These are phyloP conservation scores for Corchorus olitorius DNA, from an alignment of 345 rosid species.

Conservation along the genomic window DNA sequence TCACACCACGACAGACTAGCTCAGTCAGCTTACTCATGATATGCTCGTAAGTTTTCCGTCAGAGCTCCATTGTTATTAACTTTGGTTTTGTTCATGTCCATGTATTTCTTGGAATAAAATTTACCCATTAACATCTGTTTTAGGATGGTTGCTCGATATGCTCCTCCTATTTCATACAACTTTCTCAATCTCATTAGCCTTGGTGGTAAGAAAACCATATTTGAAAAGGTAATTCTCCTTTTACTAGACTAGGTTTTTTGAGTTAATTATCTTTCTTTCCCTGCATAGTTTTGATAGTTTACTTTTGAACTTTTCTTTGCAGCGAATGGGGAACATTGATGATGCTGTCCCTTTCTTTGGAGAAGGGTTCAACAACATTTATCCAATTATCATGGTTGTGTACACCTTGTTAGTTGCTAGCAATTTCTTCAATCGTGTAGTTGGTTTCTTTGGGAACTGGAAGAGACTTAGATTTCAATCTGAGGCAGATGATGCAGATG, in stretches of 20 bases:
- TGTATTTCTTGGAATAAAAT: background rate
- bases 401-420: constrained; percentile 90
- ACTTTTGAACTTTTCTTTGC: constrained; percentile 36
- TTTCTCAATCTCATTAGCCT: constrained; percentile 93
- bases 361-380: constrained; percentile 79
- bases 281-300: constrained; percentile 14
- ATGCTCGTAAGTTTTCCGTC: constrained; percentile 80
- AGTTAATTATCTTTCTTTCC: background rate
- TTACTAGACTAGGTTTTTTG: background rate
- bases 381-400: constrained; percentile 96
- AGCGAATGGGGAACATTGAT: constrained; percentile 96
- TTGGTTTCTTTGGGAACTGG: constrained; percentile 94
- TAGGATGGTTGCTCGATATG: constrained; percentile 99
- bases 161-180: constrained; percentile 95
- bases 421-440: constrained; percentile 87
- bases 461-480: constrained; percentile 83
- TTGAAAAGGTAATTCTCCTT: constrained; percentile 70
- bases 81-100: background rate
- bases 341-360: constrained; percentile 86
- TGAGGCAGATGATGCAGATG: constrained; percentile 83
- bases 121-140: constrained; percentile 17
- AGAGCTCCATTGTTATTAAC: constrained; percentile 6
- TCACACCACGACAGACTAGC: constrained; percentile 95
- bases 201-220: constrained; percentile 56
- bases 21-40: constrained; percentile 98